phyloP scores from a whole-genome alignment of 1,284 basidiomycete species.

The Pyrrhoderma noxium region DNA sequence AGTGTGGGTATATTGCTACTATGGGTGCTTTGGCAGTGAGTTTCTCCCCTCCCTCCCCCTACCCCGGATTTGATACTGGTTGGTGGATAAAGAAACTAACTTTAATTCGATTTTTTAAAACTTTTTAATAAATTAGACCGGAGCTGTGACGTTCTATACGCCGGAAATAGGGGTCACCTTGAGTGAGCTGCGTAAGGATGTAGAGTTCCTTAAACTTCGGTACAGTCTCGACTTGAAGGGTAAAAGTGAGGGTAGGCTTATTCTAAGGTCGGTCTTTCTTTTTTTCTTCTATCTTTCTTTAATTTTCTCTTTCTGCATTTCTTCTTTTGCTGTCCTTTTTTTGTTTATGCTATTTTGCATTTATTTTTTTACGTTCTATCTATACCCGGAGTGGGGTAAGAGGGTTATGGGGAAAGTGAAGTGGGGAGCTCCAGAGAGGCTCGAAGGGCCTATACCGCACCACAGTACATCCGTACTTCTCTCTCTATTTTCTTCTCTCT shows the following conservation, averaged over 20 bases:
- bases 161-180: slow-evolving; percentile 88
- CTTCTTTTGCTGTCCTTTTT: background rate
- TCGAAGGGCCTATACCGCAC: too few species aligned
- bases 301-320: background rate
- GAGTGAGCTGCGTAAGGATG: slow-evolving; percentile 76
- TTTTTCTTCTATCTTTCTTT: background rate
- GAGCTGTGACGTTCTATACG: slow-evolving; percentile 90
- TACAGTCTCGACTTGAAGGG: slow-evolving; percentile 86
- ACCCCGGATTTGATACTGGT: too few species aligned
- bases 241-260: slow-evolving; percentile 86
- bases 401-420: too few species aligned
- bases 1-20: slow-evolving; percentile 92
- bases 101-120: slow-evolving; percentile 1
- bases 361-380: too few species aligned
- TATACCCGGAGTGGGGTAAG: too few species aligned
- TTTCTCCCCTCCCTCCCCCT: background rate
- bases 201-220: slow-evolving; percentile 82
- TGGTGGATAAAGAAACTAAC: too few species aligned
- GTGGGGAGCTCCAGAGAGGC: too few species aligned
- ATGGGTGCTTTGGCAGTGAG: slow-evolving; percentile 88
- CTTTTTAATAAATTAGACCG: slow-evolving; percentile 47
- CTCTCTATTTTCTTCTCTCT: too few species aligned
- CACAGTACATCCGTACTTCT: too few species aligned
- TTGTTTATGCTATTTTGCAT: too few species aligned
- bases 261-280: slow-evolving; percentile 61